Conservation (phyloP, 257 asterid species). For the Solanum okadae region DNA sequence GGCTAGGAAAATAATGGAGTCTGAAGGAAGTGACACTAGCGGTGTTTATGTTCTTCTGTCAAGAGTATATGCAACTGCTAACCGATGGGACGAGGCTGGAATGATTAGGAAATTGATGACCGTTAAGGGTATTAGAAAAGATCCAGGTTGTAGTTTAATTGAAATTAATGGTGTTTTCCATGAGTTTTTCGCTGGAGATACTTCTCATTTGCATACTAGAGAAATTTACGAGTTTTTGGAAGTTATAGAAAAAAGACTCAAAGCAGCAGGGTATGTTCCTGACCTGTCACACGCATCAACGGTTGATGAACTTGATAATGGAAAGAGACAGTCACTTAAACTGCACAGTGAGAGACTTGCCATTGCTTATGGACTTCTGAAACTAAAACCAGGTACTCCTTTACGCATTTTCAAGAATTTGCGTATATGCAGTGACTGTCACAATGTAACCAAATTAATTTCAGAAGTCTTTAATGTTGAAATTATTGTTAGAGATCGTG, state of each 20-base stretch:
- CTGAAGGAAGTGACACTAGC: constrained; percentile 18
- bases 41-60: constrained; percentile 72
- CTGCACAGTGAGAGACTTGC: constrained; percentile 77
- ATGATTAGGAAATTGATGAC: constrained; percentile 54
- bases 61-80: constrained; percentile 56
- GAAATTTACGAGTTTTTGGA: constrained; percentile 37
- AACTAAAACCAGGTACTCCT: constrained; percentile 35
- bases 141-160: constrained; percentile 65
- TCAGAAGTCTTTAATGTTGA: constrained; percentile 39
- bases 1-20: constrained; percentile 38
- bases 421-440: constrained; percentile 61
- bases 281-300: constrained; percentile 41
- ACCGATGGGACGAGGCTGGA: constrained; percentile 71
- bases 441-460: constrained; percentile 36
- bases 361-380: constrained; percentile 51
- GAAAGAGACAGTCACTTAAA: constrained; percentile 36
- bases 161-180: constrained; percentile 56
- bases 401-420: constrained; percentile 63
- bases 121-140: constrained; percentile 51
- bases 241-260: constrained; percentile 40
- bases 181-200: constrained; percentile 72
- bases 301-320: constrained; percentile 40
- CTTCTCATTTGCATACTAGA: constrained; percentile 43
- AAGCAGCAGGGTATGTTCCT: constrained; percentile 35
- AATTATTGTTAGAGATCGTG: constrained; percentile 66